phyloP scores from a whole-genome alignment of 192 early-diverging fungal genomes.

The Coemansia umbellata region DNA sequence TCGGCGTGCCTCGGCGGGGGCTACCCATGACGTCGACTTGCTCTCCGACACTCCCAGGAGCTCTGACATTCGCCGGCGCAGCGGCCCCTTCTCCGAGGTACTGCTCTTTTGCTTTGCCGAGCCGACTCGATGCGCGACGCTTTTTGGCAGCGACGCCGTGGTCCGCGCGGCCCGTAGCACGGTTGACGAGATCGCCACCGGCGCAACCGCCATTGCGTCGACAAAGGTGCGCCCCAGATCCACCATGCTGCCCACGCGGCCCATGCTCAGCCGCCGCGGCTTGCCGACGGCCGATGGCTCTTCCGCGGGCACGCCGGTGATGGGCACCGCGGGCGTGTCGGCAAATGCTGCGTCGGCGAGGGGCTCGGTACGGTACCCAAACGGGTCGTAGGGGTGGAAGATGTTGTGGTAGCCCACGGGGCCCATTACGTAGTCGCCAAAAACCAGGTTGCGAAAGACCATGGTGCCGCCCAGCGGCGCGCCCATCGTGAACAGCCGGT shows the following conservation, averaged over 20 bases:
- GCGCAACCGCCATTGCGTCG: slow-evolving; percentile 19
- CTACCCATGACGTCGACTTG: background rate
- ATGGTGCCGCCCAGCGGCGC: slow-evolving; percentile 55
- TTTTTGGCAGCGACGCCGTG: slow-evolving; percentile 15
- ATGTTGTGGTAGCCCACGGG: slow-evolving; percentile 63
- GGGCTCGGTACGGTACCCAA: slow-evolving; percentile 70
- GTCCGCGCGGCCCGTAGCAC: slow-evolving; percentile 17
- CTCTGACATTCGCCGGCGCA: background rate
- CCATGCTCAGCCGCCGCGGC: background rate
- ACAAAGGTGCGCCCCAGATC: slow-evolving; percentile 31
- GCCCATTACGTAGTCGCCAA: slow-evolving; percentile 53
- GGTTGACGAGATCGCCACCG: slow-evolving; percentile 16
- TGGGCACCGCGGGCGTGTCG: slow-evolving; percentile 48
- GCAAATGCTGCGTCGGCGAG: slow-evolving; percentile 53
- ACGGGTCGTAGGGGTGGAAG: slow-evolving; percentile 72
- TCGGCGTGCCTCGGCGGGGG: background rate
- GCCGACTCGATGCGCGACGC: background rate
- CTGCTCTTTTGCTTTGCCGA: background rate
- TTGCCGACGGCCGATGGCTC: background rate
- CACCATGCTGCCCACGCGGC: slow-evolving; percentile 9
- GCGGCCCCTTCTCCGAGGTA: background rate
- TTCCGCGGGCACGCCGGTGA: slow-evolving; percentile 2
- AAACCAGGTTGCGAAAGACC: slow-evolving; percentile 60
- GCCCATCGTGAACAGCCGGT: slow-evolving; percentile 30
- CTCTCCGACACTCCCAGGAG: background rate